Evolutionary conservation across 2,329 filamentous ascomycete genomes (phyloP).

Genomic region (Capronia americana): DNA sequence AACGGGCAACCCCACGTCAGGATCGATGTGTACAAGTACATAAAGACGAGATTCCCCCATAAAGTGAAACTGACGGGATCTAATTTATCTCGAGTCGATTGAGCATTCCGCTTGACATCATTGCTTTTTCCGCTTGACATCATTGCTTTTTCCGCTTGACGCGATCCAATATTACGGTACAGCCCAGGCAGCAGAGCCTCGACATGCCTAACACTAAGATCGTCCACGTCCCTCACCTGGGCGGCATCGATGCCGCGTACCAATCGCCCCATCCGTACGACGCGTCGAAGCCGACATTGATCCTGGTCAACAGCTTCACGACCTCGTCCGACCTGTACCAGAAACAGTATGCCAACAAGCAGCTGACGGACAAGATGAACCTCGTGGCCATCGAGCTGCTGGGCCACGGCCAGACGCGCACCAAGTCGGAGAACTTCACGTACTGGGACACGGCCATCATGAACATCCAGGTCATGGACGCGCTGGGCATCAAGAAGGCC

Average conservation of each 20-base stretch:
- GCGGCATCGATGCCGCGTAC: conserved; percentile 58
- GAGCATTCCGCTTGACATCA: neutral
- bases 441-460: conserved; percentile 64
- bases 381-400: conserved; percentile 61
- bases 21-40: neutral
- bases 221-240: conserved; percentile 57
- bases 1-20: neutral
- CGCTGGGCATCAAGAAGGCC: conserved; percentile 38
- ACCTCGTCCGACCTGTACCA: conserved; percentile 56
- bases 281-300: conserved; percentile 57
- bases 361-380: conserved; percentile 52
- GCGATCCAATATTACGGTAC: too few species aligned
- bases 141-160: neutral
- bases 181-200: neutral
- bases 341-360: conserved; percentile 48
- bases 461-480: conserved; percentile 45
- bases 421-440: conserved; percentile 55
- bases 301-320: conserved; percentile 60
- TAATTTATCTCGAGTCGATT: neutral
- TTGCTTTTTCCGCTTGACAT: neutral
- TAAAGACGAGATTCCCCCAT: neutral
- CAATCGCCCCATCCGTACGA: conserved; percentile 55
- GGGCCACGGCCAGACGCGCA: conserved; percentile 58
- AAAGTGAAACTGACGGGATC: neutral
- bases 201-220: conserved; percentile 40